Evolutionary conservation across 441 rosid genomes (phyloP).

Genomic region (Gossypium davidsonii): DNA sequence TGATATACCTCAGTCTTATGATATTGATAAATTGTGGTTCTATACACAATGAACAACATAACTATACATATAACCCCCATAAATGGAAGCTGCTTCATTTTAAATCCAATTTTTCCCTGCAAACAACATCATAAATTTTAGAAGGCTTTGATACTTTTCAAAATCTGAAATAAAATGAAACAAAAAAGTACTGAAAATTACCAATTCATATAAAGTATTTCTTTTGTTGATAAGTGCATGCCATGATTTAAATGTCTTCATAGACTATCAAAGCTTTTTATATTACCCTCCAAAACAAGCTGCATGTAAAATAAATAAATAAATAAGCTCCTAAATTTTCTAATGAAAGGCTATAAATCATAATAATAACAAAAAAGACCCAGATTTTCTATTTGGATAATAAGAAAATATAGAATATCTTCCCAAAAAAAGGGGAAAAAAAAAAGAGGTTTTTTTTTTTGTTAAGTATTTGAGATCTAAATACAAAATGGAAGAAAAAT

Average conservation of each 20-base stretch:
- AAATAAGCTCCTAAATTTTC: background rate
- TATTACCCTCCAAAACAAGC: slow-evolving; percentile 40
- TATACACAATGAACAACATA: slow-evolving; percentile 79
- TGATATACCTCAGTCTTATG: slow-evolving; percentile 58
- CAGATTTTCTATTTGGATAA: background rate
- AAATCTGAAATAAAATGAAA: background rate
- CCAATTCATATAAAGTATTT: slow-evolving; percentile 57
- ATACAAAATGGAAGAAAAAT: background rate
- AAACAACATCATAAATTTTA: background rate
- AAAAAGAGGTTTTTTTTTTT: background rate
- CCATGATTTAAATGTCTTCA: slow-evolving; percentile 66
- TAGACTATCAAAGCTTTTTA: slow-evolving; percentile 41
- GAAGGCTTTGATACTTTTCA: background rate
- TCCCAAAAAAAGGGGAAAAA: background rate
- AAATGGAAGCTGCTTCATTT: slow-evolving; percentile 63
- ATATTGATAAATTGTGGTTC: slow-evolving; percentile 66
- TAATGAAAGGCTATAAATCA: background rate
- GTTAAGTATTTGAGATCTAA: background rate
- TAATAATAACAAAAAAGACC: background rate
- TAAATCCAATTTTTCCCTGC: slow-evolving; percentile 66
- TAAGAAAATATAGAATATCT: background rate
- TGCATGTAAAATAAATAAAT: slow-evolving; percentile 18
- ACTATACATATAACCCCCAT: slow-evolving; percentile 60
- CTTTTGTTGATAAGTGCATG: slow-evolving; percentile 45
- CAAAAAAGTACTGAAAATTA: slow-evolving; percentile 21